phyloP scores from a whole-genome alignment of 306 rosid species.

The Rubus parviflorus region DNA sequence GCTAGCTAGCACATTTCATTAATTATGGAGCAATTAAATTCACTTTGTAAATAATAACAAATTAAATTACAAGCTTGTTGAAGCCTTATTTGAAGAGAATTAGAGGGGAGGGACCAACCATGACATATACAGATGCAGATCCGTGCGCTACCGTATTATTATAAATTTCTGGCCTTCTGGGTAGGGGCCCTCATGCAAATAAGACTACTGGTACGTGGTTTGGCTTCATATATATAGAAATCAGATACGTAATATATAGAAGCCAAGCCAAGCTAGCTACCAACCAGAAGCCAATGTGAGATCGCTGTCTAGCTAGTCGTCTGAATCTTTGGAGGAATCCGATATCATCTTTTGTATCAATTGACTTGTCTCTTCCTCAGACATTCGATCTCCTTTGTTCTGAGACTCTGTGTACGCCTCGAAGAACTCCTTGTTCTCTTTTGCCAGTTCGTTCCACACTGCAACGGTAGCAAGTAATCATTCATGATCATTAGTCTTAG shows the following conservation, averaged over 20 bases:
- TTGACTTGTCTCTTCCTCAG: constrained; percentile 80
- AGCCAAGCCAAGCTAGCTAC: not conserved
- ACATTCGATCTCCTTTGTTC: constrained; percentile 60
- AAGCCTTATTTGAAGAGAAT: not conserved
- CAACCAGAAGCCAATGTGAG: constrained; percentile 15
- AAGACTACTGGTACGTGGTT: not conserved
- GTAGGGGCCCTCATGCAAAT: constrained; percentile 11
- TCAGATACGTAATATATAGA: not conserved
- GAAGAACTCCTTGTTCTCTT: constrained; percentile 85
- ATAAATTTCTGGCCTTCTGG: not conserved
- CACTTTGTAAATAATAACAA: not conserved
- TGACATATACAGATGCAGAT: not conserved
- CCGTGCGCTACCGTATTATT: not conserved
- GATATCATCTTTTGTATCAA: constrained; percentile 75
- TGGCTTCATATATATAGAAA: constrained; percentile 6
- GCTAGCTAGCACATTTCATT: not conserved
- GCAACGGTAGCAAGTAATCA: constrained; percentile 18
- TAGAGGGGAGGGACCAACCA: not conserved
- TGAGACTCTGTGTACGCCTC: constrained; percentile 61
- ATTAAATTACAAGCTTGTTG: not conserved
- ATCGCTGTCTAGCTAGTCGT: constrained; percentile 41
- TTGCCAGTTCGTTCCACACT: constrained; percentile 95
- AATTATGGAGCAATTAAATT: not conserved
- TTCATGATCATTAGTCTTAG: not conserved
- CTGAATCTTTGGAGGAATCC: constrained; percentile 59